Evolutionary conservation across 2,329 filamentous ascomycete genomes (phyloP).

Genomic region (Ophiostoma sp.): DNA sequence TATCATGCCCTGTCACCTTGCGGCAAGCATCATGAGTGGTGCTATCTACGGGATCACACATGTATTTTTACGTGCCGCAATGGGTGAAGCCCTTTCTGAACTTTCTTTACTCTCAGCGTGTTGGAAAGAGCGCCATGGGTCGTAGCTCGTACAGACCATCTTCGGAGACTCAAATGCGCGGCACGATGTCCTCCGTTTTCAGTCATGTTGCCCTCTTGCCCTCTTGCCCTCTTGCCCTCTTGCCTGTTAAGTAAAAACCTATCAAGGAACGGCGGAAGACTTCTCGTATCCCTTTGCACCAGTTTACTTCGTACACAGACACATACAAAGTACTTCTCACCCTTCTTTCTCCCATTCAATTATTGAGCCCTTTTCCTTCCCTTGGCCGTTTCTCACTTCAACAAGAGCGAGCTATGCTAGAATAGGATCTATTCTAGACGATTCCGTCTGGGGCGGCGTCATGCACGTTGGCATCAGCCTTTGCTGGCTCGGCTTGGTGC

Average conservation of each 20-base stretch:
- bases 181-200: background rate
- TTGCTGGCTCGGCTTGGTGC: background rate
- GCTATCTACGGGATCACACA: background rate
- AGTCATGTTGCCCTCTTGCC: background rate
- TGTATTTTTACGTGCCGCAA: no score
- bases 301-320: no score
- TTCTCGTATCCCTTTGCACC: background rate
- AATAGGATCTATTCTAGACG: conserved; percentile 12
- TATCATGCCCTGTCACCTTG: background rate
- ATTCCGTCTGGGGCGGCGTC: background rate
- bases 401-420: background rate
- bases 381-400: background rate
- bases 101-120: no score
- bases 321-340: no score
- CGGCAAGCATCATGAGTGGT: background rate
- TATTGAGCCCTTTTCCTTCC: background rate
- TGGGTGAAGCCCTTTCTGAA: no score
- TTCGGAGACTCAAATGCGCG: background rate
- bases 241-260: background rate
- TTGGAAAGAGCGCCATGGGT: no score
- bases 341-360: no score
- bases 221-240: no score
- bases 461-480: background rate
- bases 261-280: background rate
- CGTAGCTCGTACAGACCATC: no score